Evolutionary conservation across 2,329 filamentous ascomycete species (phyloP).

Genomic region (Aspergillus ruber): DNA sequence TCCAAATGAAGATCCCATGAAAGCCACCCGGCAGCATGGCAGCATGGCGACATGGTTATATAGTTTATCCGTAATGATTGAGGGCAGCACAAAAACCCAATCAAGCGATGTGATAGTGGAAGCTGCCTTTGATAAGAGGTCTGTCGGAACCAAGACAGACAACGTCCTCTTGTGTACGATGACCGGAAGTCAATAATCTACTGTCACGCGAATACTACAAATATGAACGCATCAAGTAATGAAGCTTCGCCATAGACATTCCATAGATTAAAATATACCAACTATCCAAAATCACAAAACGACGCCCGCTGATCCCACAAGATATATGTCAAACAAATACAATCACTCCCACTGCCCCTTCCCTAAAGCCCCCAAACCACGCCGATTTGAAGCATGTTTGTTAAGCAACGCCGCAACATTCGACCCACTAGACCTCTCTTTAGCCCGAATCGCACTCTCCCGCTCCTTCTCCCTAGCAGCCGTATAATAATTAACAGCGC

Average conservation of each 20-base stretch:
- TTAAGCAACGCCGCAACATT: slow-evolving; percentile 32
- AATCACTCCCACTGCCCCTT: slow-evolving; percentile 38
- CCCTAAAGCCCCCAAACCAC: slow-evolving; percentile 26
- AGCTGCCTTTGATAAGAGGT: too few relatives aligned
- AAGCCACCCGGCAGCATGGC: too few relatives aligned
- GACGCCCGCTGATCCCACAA: neutral
- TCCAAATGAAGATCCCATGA: slow-evolving; percentile 4
- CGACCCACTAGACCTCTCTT: slow-evolving; percentile 38
- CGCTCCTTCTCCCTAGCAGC: slow-evolving; percentile 54
- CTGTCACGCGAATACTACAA: too few relatives aligned
- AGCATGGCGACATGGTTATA: too few relatives aligned
- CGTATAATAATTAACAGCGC: slow-evolving; percentile 51
- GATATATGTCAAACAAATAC: neutral
- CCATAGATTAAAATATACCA: neutral
- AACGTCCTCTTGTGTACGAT: too few relatives aligned
- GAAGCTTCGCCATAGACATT: neutral
- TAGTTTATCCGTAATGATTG: too few relatives aligned
- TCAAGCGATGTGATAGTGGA: too few relatives aligned
- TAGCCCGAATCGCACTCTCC: slow-evolving; percentile 47
- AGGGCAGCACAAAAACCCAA: too few relatives aligned
- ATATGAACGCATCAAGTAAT: too few relatives aligned
- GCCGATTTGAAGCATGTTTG: slow-evolving; percentile 32
- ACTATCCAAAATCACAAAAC: neutral
- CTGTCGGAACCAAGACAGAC: too few relatives aligned
- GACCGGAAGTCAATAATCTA: too few relatives aligned